Conservation (phyloP, 768 basidiomycete species). For the Phanerochaete carnosa region DNA sequence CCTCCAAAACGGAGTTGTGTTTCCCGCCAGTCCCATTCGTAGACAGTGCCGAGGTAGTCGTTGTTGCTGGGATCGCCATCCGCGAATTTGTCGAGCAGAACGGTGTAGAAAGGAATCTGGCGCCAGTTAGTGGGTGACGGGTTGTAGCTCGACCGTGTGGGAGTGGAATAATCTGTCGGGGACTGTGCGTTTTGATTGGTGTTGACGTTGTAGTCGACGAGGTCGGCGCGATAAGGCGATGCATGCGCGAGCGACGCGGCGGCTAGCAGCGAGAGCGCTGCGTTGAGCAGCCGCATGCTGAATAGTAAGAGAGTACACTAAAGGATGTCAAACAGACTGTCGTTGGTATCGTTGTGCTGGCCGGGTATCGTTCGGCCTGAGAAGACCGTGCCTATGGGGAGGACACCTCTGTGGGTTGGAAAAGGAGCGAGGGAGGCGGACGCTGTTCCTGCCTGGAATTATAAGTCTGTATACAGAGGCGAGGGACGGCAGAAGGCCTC, state of each 20-base stretch:
- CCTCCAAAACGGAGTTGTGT: constrained; percentile 89
- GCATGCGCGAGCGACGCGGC: constrained; percentile 41
- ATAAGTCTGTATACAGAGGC: background rate
- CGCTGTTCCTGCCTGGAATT: background rate
- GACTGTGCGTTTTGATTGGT: constrained; percentile 66
- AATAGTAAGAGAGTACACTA: constrained; percentile 3
- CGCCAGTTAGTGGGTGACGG: constrained; percentile 87
- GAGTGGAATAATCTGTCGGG: constrained; percentile 61
- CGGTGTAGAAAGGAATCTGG: constrained; percentile 69
- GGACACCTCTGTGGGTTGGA: background rate
- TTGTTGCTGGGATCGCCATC: constrained; percentile 92
- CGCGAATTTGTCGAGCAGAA: constrained; percentile 91
- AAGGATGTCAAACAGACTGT: background rate
- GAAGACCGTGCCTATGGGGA: constrained; percentile 1
- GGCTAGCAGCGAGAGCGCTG: constrained; percentile 37
- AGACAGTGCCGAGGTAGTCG: constrained; percentile 78
- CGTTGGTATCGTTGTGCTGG: background rate
- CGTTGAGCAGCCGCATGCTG: constrained; percentile 47
- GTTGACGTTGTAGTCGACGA: constrained; percentile 77
- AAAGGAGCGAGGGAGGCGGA: constrained; percentile 7
- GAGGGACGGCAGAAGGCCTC: constrained; percentile 1
- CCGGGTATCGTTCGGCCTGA: background rate
- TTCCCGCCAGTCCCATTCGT: constrained; percentile 83
- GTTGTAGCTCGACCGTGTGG: constrained; percentile 64
- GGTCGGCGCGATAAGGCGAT: constrained; percentile 65